Conservation (phyloP, 2,329 filamentous ascomycete species). For the Aspergillus sp. region DNA sequence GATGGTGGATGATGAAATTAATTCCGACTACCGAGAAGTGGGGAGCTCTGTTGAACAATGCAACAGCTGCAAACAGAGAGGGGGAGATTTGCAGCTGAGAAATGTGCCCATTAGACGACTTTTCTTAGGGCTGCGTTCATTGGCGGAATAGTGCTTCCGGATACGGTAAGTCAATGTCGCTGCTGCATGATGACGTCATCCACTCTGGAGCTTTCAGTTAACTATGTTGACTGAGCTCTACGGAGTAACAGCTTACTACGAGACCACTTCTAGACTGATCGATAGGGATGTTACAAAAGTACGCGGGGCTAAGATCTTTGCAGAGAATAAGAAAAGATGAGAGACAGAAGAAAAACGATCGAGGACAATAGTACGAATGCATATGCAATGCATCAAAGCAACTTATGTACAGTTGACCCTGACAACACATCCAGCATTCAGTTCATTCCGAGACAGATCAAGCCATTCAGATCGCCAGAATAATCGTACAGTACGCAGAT, state of each 20-base stretch:
- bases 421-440: not conserved
- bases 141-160: not conserved
- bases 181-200: not conserved
- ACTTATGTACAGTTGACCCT: not conserved
- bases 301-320: too few species aligned
- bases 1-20: too few species aligned
- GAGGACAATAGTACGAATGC: not conserved
- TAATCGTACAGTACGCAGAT: not conserved
- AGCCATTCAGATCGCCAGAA: too few species aligned
- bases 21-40: not conserved
- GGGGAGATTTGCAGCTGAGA: not conserved
- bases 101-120: not conserved
- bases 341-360: not conserved
- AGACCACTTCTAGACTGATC: too few species aligned
- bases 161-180: not conserved
- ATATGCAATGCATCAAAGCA: not conserved
- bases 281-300: too few species aligned
- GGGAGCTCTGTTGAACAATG: not conserved
- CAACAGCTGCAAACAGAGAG: not conserved
- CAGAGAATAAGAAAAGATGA: too few species aligned
- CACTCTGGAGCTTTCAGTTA: not conserved
- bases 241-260: too few species aligned
- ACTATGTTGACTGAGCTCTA: not conserved
- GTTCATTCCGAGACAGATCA: too few species aligned
- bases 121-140: not conserved